Evolutionary conservation across 129 eudicot genomes (phyloP), one percentile per base, ranked within the genome.

Genomic region (Saussurea involucrata): DNA sequence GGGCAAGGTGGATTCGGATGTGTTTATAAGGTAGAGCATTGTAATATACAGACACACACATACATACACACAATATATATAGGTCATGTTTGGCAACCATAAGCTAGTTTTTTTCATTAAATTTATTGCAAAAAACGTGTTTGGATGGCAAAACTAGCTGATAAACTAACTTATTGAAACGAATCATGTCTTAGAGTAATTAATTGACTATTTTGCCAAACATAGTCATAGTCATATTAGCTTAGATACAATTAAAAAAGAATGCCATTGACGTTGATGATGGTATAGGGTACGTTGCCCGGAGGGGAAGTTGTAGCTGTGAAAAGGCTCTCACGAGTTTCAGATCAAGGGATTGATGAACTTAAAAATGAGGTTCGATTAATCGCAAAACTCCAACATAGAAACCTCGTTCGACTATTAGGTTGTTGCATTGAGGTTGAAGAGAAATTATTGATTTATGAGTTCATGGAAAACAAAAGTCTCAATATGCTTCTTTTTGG

Each of bases 381-480:
- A 72, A 88, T 86, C 28, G 92, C 93, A 6, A 80, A 80, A 64
- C 88, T 90, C 13, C 90, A 90, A 74, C 96, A 87, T 71, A 76
- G 90, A 33, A 90, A 90, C 73, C 90, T 90, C 6, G 96, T 90
- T 66, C 86, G 89, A 1, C 71, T 90, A 36, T 74, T 84, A 5
- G 96, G 89, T 15, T 88, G 90, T 77, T 91, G 97, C 72, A 17
- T 91, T 36, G 88, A 91, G 2, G 82, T 80, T 76, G 84, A 86
- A 76, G 97, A 91, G 75, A 88, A 88, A 68, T 74, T 88, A 84
- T 53, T 91, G 73, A 37, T 91, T 2, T 91, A 91, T 40, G 97
- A 87, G 76, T 87, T 70, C 82, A 77, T 87, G 86, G 91, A 87
- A 68, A 76, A 89, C 67, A 82, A 77, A 72, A 90, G 96, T 81